Percentiles rank a stretch among this genome's conserved stretches.
phyloP scores from a whole-genome alignment of 2,329 filamentous ascomycete species.

The Pseudogymnoascus sp. region DNA sequence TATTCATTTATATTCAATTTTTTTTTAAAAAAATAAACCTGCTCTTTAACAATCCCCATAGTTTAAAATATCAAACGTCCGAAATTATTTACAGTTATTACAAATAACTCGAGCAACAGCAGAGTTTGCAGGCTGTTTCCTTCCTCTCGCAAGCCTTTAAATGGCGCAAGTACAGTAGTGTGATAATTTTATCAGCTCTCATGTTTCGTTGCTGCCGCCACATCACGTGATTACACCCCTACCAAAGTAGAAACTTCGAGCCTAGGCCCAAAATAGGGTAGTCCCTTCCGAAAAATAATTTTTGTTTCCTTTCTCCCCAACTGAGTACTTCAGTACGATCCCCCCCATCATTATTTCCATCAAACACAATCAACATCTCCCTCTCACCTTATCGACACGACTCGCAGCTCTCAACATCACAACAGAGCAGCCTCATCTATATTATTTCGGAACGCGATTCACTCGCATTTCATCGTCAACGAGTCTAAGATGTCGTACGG shows the following conservation, averaged over 20 bases:
- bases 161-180: background rate
- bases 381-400: conserved; percentile 5
- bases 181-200: background rate
- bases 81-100: background rate
- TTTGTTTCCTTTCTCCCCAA: conserved; percentile 7
- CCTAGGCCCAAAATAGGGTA: conserved; percentile 8
- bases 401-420: conserved; percentile 1
- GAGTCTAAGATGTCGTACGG: conserved; percentile 61
- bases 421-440: conserved; percentile 8
- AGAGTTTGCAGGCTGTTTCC: background rate
- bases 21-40: background rate
- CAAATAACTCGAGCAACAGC: background rate
- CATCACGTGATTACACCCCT: background rate
- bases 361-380: conserved; percentile 8
- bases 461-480: conserved; percentile 6
- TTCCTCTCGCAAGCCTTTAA: too few species aligned
- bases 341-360: conserved; percentile 9
- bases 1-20: background rate
- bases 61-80: background rate
- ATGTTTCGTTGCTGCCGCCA: background rate
- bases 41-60: background rate
- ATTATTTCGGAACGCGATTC: conserved; percentile 5
- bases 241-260: conserved; percentile 8
- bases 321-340: conserved; percentile 5
- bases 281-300: conserved; percentile 10